Conservation (phyloP, 768 basidiomycete genomes). For the Sporobolomyces roseus region DNA sequence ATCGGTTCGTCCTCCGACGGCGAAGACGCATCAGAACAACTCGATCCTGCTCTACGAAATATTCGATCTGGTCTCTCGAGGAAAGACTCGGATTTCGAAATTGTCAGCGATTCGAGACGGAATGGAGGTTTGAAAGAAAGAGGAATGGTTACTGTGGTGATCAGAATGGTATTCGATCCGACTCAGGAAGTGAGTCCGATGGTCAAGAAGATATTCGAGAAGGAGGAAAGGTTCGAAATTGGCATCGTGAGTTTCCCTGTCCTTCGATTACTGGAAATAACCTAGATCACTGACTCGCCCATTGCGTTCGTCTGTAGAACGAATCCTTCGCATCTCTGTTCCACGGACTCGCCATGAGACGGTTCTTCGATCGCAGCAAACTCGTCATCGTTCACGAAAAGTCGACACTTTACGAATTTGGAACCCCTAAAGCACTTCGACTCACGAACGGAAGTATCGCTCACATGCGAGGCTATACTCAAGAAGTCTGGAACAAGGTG, state of each 20-base stretch:
- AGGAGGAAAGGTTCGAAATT: slow-evolving; percentile 6
- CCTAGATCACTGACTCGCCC: too few species aligned
- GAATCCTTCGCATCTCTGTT: slow-evolving; percentile 27
- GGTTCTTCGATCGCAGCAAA: not conserved
- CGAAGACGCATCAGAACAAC: not conserved
- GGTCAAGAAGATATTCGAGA: slow-evolving; percentile 20
- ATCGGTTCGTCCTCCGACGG: not conserved
- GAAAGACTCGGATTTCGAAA: not conserved
- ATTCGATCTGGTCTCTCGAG: not conserved
- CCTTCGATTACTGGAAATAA: too few species aligned
- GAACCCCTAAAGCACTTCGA: slow-evolving; percentile 25
- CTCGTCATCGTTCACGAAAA: slow-evolving; percentile 19
- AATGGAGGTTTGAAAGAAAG: not conserved
- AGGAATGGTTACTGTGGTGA: not conserved
- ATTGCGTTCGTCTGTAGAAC: slow-evolving; percentile 8
- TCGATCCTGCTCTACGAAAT: slow-evolving; percentile 4
- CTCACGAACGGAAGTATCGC: not conserved
- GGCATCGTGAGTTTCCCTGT: slow-evolving; percentile 15
- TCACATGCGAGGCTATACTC: slow-evolving; percentile 5
- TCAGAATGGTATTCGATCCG: not conserved
- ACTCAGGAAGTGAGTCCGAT: not conserved
- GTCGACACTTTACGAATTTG: slow-evolving; percentile 28
- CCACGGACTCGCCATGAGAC: slow-evolving; percentile 7
- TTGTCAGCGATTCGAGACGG: not conserved
- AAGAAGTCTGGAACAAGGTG: slow-evolving; percentile 8